phyloP scores from a whole-genome alignment of 1,284 basidiomycete species.

The Somion occarium region DNA sequence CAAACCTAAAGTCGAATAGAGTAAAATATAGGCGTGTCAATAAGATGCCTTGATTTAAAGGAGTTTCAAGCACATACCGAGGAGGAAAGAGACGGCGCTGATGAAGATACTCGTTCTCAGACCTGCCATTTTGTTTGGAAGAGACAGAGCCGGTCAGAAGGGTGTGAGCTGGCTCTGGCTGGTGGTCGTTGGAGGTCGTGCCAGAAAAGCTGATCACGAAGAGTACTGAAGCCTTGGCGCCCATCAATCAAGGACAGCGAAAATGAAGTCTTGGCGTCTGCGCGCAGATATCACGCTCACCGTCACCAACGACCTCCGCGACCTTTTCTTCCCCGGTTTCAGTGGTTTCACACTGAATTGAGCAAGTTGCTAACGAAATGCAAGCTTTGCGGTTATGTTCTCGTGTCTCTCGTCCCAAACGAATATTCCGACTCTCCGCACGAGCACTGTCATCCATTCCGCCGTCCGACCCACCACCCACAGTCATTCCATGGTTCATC shows the following conservation, averaged over 20 bases:
- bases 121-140: conserved; percentile 33
- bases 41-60: neutral
- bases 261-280: neutral
- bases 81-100: conserved; percentile 71
- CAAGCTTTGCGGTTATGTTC: neutral
- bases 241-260: neutral
- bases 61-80: conserved; percentile 40
- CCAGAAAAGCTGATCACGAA: conserved; percentile 1
- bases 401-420: neutral
- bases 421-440: neutral
- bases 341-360: neutral
- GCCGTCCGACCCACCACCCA: conserved; percentile 4
- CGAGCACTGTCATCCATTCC: neutral
- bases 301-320: neutral
- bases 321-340: conserved; percentile 2
- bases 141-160: neutral
- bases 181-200: neutral
- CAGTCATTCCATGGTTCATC: conserved; percentile 48
- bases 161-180: conserved; percentile 9
- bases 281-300: neutral
- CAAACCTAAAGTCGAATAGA: too few relatives aligned
- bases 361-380: neutral
- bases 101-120: conserved; percentile 67
- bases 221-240: neutral
- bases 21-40: conserved; percentile 8